Evolutionary conservation across 129 eudicot species (phyloP).

Genomic region (Sambucus nigra): DNA sequence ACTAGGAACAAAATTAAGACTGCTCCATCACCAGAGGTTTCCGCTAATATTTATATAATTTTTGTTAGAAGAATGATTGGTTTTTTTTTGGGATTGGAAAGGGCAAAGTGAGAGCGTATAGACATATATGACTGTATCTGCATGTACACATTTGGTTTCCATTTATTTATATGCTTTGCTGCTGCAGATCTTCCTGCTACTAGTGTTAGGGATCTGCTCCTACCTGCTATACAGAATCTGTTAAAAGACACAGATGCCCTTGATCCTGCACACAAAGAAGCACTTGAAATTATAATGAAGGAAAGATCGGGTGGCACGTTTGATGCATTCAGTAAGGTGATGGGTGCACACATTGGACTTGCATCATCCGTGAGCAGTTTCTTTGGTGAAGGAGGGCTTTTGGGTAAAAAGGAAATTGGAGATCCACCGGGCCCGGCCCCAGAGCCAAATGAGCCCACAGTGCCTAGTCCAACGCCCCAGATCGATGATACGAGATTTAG

Average conservation of each 20-base stretch:
- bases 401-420: constrained; percentile 67
- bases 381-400: constrained; percentile 73
- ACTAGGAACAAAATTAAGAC: too few relatives aligned
- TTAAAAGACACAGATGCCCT: constrained; percentile 79
- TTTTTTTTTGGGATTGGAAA: too few relatives aligned
- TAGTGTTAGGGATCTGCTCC: constrained; percentile 64
- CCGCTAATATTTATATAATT: too few relatives aligned
- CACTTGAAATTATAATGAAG: constrained; percentile 73
- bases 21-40: too few relatives aligned
- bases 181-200: constrained; percentile 63
- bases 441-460: constrained; percentile 31
- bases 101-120: too few relatives aligned
- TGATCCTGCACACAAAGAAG: constrained; percentile 98
- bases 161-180: neutral
- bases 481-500: constrained; percentile 77
- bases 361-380: constrained; percentile 75
- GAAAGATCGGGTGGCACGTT: constrained; percentile 86
- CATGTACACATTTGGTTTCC: too few relatives aligned
- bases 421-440: constrained; percentile 25
- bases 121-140: too few relatives aligned
- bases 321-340: constrained; percentile 77
- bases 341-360: constrained; percentile 85
- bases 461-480: constrained; percentile 24
- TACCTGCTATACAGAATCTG: constrained; percentile 77
- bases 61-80: too few relatives aligned